phyloP scores from a whole-genome alignment of 305 asterid genomes.

The Fraxinus sp. region DNA sequence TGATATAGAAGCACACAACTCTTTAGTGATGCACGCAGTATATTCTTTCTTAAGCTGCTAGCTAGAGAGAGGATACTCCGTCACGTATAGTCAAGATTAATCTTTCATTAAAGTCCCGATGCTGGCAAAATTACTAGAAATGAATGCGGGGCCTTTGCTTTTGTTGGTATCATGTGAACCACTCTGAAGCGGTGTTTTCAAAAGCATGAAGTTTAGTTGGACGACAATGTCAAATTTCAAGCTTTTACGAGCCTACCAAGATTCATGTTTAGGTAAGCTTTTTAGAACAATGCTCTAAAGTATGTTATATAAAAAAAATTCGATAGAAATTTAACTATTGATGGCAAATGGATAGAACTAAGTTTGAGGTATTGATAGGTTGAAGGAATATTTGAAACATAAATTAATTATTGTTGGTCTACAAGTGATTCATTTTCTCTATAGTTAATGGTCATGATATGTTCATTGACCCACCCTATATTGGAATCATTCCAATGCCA shows the following conservation, averaged over 20 bases:
- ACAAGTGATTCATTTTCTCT: background rate
- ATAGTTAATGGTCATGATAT: background rate
- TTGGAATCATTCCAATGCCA: background rate
- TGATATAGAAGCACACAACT: background rate
- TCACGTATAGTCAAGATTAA: background rate
- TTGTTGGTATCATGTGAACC: background rate
- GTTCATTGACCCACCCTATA: background rate
- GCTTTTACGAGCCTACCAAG: background rate
- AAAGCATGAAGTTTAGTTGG: background rate
- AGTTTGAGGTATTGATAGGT: background rate
- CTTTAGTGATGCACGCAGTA: background rate
- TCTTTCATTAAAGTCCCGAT: background rate
- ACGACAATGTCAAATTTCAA: background rate
- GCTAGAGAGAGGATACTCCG: background rate
- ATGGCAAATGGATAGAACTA: background rate
- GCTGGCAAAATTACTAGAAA: background rate
- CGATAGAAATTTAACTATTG: too few relatives aligned
- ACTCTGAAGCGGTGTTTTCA: background rate
- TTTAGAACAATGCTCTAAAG: background rate
- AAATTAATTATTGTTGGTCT: background rate
- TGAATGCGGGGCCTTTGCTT: background rate
- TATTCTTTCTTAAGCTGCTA: background rate
- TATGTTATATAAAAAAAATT: background rate
- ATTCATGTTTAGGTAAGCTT: background rate
- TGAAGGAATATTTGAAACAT: background rate